Evolutionary conservation across 2,329 filamentous ascomycete species (phyloP).

Genomic region (Penicillium sp.): DNA sequence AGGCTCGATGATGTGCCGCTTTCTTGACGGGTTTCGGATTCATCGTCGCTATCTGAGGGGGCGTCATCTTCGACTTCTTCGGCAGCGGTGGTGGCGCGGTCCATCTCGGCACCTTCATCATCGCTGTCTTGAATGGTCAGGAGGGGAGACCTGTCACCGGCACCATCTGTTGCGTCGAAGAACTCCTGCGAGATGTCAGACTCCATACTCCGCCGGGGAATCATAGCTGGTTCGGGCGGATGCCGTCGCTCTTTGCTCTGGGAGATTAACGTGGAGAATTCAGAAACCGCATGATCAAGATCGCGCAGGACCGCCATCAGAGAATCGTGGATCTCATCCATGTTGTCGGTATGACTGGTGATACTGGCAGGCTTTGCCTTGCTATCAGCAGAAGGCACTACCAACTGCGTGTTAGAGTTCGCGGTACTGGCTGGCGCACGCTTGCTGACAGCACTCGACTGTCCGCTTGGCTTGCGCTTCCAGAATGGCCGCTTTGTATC

Average conservation of each 20-base stretch:
- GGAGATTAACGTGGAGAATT: constrained; percentile 72
- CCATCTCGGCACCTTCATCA: constrained; percentile 54
- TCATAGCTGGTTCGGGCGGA: constrained; percentile 51
- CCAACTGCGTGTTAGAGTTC: constrained; percentile 49
- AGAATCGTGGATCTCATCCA: constrained; percentile 71
- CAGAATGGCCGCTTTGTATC: constrained; percentile 75
- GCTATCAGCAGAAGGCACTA: constrained; percentile 44
- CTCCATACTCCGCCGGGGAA: constrained; percentile 68
- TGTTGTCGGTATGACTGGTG: constrained; percentile 46
- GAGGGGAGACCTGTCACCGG: constrained; percentile 57
- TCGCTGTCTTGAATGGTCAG: constrained; percentile 73
- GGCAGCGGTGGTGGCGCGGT: constrained; percentile 28
- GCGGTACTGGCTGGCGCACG: constrained; percentile 43
- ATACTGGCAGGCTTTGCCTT: constrained; percentile 36
- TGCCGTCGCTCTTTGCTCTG: constrained; percentile 75
- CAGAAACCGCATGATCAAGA: constrained; percentile 74
- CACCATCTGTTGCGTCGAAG: constrained; percentile 79
- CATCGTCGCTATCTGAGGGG: constrained; percentile 60
- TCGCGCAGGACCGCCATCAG: constrained; percentile 79
- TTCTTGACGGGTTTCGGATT: constrained; percentile 39
- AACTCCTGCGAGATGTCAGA: constrained; percentile 83
- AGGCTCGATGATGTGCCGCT: constrained; percentile 48
- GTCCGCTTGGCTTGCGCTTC: constrained; percentile 75
- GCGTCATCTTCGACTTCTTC: constrained; percentile 54
- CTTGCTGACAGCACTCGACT: constrained; percentile 39